A percentile compares a stretch with the other conserved stretches of the same genome.
These are phyloP conservation scores for Sclerotinia nivalis DNA, from an alignment of 2,329 filamentous ascomycete species.

Conservation along the genomic window DNA sequence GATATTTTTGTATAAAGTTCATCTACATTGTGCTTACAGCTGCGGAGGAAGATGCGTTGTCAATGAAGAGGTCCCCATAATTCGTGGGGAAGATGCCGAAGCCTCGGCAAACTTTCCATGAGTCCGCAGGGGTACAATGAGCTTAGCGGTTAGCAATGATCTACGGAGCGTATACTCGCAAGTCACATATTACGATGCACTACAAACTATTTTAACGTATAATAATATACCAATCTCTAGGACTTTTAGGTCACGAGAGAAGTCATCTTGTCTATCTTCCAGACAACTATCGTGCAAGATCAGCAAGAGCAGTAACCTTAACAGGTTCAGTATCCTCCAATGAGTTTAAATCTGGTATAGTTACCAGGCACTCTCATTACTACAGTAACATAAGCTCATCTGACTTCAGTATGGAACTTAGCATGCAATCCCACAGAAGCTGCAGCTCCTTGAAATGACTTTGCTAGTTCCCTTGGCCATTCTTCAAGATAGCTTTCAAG, in stretches of 20 bases:
- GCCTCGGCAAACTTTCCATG: neutral
- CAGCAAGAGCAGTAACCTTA: neutral
- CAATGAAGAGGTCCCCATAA: neutral
- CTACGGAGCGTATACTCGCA: neutral
- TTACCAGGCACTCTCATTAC: neutral
- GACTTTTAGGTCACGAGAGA: neutral
- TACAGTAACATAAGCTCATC: neutral
- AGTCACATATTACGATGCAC: neutral
- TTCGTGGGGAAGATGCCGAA: constrained; percentile 4
- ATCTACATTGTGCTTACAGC: constrained; percentile 1
- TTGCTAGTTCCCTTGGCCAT: neutral
- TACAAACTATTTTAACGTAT: neutral
- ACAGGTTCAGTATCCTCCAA: neutral
- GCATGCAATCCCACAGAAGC: neutral
- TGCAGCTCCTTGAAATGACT: neutral
- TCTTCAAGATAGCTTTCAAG: neutral
- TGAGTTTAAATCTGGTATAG: neutral
- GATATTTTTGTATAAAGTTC: constrained; percentile 8
- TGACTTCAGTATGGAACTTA: neutral
- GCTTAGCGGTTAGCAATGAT: neutral
- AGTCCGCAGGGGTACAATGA: neutral
- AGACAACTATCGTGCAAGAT: neutral
- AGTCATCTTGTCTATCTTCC: neutral
- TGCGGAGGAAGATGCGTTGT: constrained; percentile 14
- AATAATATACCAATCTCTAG: neutral